A percentile compares a stretch with the other conserved stretches of the same genome.
Evolutionary conservation across 108 stramenopile species (phyloP).

Genomic region (Cylindrotheca closterium): DNA sequence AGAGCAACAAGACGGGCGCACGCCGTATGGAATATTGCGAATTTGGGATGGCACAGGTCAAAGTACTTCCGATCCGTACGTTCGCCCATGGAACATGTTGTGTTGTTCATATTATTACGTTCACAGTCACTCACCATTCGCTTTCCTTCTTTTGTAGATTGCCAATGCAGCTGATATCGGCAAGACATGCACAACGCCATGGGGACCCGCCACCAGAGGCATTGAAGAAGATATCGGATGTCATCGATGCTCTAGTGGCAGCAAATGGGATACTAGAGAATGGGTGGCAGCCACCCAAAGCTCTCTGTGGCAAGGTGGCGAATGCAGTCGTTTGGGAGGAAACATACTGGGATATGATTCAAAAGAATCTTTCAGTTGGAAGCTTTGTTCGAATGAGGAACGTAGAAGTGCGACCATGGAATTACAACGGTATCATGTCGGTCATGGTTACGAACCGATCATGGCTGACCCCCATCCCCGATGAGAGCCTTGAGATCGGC

Average conservation of each 20-base stretch:
- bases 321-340: conserved; percentile 81
- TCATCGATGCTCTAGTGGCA: conserved; percentile 16
- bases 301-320: conserved; percentile 70
- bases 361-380: conserved; percentile 45
- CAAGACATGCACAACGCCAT: conserved; percentile 6
- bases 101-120: conserved; percentile 10
- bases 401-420: conserved; percentile 40
- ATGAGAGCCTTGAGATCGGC: conserved; percentile 58
- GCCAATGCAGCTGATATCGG: conserved; percentile 25
- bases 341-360: conserved; percentile 67
- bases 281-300: conserved; percentile 26
- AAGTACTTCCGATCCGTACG: conserved; percentile 67
- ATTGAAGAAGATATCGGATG: conserved; percentile 37
- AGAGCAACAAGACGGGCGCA: not conserved
- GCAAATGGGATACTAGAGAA: not conserved
- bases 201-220: conserved; percentile 62
- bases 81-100: not conserved
- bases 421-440: conserved; percentile 16
- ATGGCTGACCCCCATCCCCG: conserved; percentile 67
- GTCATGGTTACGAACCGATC: conserved; percentile 52
- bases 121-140: not conserved
- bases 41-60: conserved; percentile 89
- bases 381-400: conserved; percentile 79
- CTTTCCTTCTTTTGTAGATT: conserved; percentile 15
- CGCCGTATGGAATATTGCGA: conserved; percentile 62